These are phyloP conservation scores for Apophysomyces trapeziformis DNA, from an alignment of 371 early-diverging fungal species.

Conservation along the genomic window DNA sequence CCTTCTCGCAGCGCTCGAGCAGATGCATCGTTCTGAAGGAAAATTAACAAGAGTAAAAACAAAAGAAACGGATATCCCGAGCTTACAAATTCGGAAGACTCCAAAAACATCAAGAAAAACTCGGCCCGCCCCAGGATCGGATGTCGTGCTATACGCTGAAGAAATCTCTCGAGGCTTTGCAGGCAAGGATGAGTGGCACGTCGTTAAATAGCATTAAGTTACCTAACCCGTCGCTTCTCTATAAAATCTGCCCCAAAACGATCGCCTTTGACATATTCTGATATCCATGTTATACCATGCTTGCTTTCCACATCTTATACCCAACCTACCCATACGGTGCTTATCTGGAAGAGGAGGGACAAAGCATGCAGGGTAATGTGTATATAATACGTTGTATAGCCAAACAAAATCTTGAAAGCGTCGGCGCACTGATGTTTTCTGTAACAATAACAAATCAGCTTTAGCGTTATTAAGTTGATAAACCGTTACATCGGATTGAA, in stretches of 20 bases:
- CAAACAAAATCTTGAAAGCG: conserved; percentile 95
- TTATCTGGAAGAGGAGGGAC: conserved; percentile 94
- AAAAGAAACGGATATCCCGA: too few species aligned
- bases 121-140: conserved; percentile 79
- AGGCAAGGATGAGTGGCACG: background rate
- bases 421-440: conserved; percentile 64
- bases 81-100: conserved; percentile 76
- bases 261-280: conserved; percentile 95
- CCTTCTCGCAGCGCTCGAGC: conserved; percentile 53
- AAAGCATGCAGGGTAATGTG: conserved; percentile 81
- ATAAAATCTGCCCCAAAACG: conserved; percentile 92
- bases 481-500: conserved; percentile 68
- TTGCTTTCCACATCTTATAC: background rate
- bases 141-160: conserved; percentile 85
- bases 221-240: conserved; percentile 71
- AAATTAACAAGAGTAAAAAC: too few species aligned
- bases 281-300: background rate
- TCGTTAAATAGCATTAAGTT: background rate
- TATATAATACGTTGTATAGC: conserved; percentile 76
- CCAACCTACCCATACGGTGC: conserved; percentile 78
- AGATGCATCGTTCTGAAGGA: conserved; percentile 55
- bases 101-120: conserved; percentile 79
- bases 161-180: conserved; percentile 73
- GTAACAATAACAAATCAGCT: background rate
- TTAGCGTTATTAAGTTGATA: background rate